Evolutionary conservation across 139 green algal species (phyloP), one percentile per base, ranked within the genome.

Genomic region (Chlorella sorokiniana): DNA sequence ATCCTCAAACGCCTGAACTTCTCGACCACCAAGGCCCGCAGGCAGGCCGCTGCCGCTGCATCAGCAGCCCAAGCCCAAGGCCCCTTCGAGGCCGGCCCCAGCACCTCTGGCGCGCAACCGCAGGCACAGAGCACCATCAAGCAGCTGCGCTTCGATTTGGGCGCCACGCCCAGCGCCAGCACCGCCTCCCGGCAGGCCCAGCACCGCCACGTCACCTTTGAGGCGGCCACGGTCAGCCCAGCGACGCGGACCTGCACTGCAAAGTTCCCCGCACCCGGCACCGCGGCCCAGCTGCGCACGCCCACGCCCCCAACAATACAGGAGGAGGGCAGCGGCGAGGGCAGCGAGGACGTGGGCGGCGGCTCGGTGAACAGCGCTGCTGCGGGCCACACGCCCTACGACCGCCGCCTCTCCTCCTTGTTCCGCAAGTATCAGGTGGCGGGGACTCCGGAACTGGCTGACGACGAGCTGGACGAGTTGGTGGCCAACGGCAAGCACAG

Each of bases 331-430:
- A 82, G 80, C 41, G 64, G 14, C 37, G 31, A 56, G 48, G 48
- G 51, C 72, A 44, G 45, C 35, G 48, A 81, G 29, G 82, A 37
- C 59, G 29, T 20, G 44, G 76, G 63, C 7, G 37, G 63, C 29
- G 79, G 37, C 74, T n/a, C n/a, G n/a, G 71, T 83, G 14, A 88
- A 88, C 70, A 88, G 78, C 73, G 33, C 52, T 3, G 37, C 68
- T 16, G 84, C 84, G 10, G 84, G 84, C 2, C 40, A 35, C 42
- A 88, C 84, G 20, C 84, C 84, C 3, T 88, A 70, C 75, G 84
- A 88, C 63, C 41, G 62, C 9, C 78, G 79, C 27, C 64, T 88
- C n/a, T 85, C 84, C 2, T 74, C 67, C 8, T 62, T 88, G 62
- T 79, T 88, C 38, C 69, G 35, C 62, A 87, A 81, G 63, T 87